Evolutionary conservation across 805 yeast genomes (phyloP), one percentile per base, ranked within the genome.

Genomic region (Jamesozyma hellenica): DNA sequence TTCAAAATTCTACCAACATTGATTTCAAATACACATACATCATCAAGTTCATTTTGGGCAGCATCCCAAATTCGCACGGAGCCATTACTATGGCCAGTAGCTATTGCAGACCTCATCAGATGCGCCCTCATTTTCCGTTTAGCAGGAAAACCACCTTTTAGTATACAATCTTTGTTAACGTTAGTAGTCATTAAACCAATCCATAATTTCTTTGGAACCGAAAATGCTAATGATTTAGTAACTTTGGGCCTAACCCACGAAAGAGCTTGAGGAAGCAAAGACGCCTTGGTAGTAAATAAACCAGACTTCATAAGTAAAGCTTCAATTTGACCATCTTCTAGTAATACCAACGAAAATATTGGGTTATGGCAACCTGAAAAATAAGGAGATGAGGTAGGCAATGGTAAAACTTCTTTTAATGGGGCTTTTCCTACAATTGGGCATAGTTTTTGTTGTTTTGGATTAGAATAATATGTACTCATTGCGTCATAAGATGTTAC

Each of bases 1-100:
- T 68, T 66, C 29, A 79, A 47, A 12, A 77, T 67, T 32, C 65
- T 63, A 1, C 76, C 61, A 10, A 79, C 64, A 49, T 75, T 72
- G 28, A 80, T 69, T 46, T 79, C 83, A 47, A 82, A 63, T 3
- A 77, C 77, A 6, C 73, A 64, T 8, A 72, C 63, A 30, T 77
- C 78, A 41, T 71, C 77, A 6, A 78, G 51, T 45, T 84, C 95
- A 16, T 82, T 82, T 41, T 78, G 75, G 0, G 94, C 77, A 0
- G 86, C 79, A 61, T 90, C 95, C 77, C 87, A 79, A 9, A 90
- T 66, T 39, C 96, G 70, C 0, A 92, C 75, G 28, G 79, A 72
- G 0, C 96, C 97, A 56, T 81, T 81, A 28, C 78, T 74, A 54
- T 92, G 95, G 0, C 96, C 97, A 0, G 95, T 79, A 1, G 86